Evolutionary conservation across 202 grass and related monocot species (phyloP).

Genomic region (Panicum hallii): DNA sequence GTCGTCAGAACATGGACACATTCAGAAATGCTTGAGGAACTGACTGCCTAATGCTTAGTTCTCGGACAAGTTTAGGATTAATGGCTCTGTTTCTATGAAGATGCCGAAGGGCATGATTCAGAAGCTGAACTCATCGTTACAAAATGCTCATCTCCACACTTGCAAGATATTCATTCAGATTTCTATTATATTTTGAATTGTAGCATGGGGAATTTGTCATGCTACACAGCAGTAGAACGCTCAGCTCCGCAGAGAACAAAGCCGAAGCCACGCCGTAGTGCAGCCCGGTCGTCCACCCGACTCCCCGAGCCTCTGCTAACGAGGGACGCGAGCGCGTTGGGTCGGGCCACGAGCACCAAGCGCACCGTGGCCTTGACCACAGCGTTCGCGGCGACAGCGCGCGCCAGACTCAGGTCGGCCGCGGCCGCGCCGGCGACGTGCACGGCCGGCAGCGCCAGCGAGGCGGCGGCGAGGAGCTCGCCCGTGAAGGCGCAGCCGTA

Average conservation of each 20-base stretch:
- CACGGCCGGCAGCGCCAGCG: slow-evolving; percentile 31
- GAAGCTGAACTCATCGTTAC: not conserved
- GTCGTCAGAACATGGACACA: not conserved
- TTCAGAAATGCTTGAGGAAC: too few relatives aligned
- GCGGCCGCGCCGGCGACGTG: slow-evolving; percentile 13
- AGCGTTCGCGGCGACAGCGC: slow-evolving; percentile 53
- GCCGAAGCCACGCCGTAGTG: not conserved
- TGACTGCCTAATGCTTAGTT: too few relatives aligned
- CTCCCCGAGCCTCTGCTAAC: not conserved
- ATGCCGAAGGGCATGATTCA: too few relatives aligned
- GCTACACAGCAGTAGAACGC: not conserved
- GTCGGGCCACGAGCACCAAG: not conserved
- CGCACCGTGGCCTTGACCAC: slow-evolving; percentile 37
- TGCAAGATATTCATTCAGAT: not conserved
- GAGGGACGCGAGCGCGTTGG: slow-evolving; percentile 24
- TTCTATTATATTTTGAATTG: not conserved
- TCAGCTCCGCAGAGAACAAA: too few relatives aligned
- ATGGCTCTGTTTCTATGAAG: too few relatives aligned
- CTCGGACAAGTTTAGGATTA: too few relatives aligned
- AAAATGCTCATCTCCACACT: not conserved
- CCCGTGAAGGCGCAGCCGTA: slow-evolving; percentile 47
- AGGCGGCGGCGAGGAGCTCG: slow-evolving; percentile 41
- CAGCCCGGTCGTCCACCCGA: too few relatives aligned
- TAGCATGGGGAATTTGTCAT: not conserved
- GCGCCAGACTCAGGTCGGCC: slow-evolving; percentile 55